Percentiles rank a stretch among this genome's conserved stretches.
Evolutionary conservation across 2,329 filamentous ascomycete genomes (phyloP).

Genomic region (Dactylellina drechsleri): DNA sequence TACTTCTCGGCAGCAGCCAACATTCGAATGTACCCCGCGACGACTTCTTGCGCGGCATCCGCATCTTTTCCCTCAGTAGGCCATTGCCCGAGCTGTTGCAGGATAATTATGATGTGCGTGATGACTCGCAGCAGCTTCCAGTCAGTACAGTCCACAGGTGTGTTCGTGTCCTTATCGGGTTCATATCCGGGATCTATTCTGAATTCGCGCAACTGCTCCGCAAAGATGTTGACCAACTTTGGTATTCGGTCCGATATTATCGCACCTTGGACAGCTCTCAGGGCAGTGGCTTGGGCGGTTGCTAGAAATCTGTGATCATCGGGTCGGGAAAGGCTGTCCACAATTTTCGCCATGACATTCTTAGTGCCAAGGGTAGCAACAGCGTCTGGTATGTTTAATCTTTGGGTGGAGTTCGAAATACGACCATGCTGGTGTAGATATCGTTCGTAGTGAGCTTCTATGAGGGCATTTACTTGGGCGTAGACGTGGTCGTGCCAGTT

Average conservation of each 20-base stretch:
- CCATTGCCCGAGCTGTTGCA: constrained; percentile 70
- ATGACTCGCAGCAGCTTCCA: constrained; percentile 70
- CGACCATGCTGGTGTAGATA: constrained; percentile 71
- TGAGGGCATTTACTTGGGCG: constrained; percentile 84
- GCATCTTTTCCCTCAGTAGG: constrained; percentile 62
- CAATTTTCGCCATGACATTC: constrained; percentile 64
- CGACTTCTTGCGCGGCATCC: constrained; percentile 72
- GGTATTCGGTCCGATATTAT: constrained; percentile 68
- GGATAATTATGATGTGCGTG: constrained; percentile 75
- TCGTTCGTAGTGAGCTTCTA: constrained; percentile 80
- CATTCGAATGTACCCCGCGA: constrained; percentile 83
- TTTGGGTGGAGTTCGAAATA: constrained; percentile 68
- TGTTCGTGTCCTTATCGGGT: constrained; percentile 63
- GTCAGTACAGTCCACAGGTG: constrained; percentile 60
- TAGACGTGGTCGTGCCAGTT: constrained; percentile 90
- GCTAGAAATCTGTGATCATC: constrained; percentile 60
- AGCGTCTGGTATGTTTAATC: constrained; percentile 73
- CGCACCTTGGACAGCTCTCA: constrained; percentile 80
- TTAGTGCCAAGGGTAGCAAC: constrained; percentile 65
- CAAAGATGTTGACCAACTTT: constrained; percentile 56
- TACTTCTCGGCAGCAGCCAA: constrained; percentile 77
- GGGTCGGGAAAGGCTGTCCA: constrained; percentile 62
- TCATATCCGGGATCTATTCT: constrained; percentile 65
- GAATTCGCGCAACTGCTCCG: constrained; percentile 60
- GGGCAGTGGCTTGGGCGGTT: constrained; percentile 70